Conservation (phyloP, 2,329 filamentous ascomycete genomes). For the Blastomyces emzantsi region DNA sequence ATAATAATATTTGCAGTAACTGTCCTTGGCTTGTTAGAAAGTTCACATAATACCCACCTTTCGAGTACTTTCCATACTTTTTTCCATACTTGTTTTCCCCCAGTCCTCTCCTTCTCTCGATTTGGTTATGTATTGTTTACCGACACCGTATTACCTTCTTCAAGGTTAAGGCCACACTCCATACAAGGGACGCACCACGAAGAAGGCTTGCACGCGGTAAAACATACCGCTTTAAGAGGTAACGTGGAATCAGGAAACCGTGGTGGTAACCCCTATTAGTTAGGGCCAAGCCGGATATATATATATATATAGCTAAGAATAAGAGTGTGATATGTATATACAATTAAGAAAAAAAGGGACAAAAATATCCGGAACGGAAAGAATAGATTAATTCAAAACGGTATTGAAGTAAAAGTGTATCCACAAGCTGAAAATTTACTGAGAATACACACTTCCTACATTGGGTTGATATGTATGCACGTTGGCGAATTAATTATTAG, state of each 20-base stretch:
- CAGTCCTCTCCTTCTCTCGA: not conserved
- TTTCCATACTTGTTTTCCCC: not conserved
- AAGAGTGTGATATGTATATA: constrained; percentile 3
- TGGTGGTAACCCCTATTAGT: not conserved
- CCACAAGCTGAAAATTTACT: not conserved
- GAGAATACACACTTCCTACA: not conserved
- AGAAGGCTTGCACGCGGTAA: not conserved
- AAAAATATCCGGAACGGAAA: not conserved
- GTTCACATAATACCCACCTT: not conserved
- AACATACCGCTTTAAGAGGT: not conserved
- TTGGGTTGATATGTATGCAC: not conserved
- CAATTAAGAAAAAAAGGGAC: not conserved
- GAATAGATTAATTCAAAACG: not conserved
- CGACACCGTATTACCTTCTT: not conserved
- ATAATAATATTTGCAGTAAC: not conserved
- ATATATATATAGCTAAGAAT: not conserved
- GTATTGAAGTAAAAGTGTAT: not conserved
- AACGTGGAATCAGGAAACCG: not conserved
- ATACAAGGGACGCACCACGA: not conserved
- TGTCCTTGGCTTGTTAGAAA: not conserved
- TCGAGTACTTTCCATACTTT: not conserved
- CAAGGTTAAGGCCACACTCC: not conserved
- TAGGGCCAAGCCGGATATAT: not conserved
- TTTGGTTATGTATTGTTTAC: not conserved
- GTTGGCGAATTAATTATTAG: constrained; percentile 5